These are phyloP conservation scores for Diaporthe nobilis DNA, from an alignment of 2,329 filamentous ascomycete species.

Conservation along the genomic window DNA sequence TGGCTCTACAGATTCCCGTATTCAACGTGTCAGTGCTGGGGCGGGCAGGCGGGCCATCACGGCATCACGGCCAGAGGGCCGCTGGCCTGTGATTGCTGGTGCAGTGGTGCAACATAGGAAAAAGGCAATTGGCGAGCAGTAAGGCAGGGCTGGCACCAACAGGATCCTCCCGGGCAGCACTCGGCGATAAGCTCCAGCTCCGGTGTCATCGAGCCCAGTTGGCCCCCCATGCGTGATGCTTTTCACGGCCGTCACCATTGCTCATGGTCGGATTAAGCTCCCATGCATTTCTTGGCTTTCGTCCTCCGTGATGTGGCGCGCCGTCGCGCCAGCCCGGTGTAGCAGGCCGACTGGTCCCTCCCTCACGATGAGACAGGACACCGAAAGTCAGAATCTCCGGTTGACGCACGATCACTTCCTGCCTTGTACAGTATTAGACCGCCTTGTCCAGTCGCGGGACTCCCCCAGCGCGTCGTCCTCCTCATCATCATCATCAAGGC, in stretches of 20 bases:
- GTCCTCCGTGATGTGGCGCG: background rate
- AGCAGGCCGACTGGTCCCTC: slow-evolving; percentile 1
- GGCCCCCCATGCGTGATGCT: slow-evolving; percentile 1
- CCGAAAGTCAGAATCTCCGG: slow-evolving; percentile 17
- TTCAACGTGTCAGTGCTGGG: background rate
- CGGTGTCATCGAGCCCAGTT: background rate
- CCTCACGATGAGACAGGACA: slow-evolving; percentile 25
- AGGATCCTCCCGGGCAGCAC: background rate
- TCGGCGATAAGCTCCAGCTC: slow-evolving; percentile 9
- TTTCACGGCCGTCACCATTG: slow-evolving; percentile 5
- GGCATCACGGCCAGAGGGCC: background rate
- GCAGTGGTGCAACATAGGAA: background rate
- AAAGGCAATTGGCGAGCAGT: slow-evolving; percentile 8
- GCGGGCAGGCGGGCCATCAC: background rate
- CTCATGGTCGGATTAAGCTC: slow-evolving; percentile 22
- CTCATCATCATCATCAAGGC: background rate
- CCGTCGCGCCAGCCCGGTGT: background rate
- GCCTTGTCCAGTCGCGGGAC: background rate
- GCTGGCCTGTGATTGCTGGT: background rate
- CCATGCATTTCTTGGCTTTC: background rate
- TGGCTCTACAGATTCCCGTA: background rate
- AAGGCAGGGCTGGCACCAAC: background rate
- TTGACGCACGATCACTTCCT: background rate
- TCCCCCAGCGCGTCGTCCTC: background rate
- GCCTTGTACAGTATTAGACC: background rate